Conservation (phyloP, 2,329 filamentous ascomycete species). For the Fusarium chlamydosporum region DNA sequence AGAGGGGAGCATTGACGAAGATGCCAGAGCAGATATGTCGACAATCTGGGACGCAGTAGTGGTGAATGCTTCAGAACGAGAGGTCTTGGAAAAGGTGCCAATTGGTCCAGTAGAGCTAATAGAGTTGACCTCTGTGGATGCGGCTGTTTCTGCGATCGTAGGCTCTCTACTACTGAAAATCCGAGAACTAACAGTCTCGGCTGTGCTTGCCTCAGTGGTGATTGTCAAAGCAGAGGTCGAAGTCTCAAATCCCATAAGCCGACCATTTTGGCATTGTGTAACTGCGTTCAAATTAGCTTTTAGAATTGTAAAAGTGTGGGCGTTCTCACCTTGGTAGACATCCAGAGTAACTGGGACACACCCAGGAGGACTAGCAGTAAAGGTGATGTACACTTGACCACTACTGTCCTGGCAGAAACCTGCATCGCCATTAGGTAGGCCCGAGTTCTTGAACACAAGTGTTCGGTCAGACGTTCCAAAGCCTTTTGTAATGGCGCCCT, state of each 20-base stretch:
- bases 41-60: too few relatives aligned
- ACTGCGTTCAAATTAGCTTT: background rate
- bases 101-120: too few relatives aligned
- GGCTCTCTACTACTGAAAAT: too few relatives aligned
- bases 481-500: background rate
- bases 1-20: too few relatives aligned
- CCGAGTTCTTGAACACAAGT: background rate
- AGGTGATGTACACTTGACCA: background rate
- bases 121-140: too few relatives aligned
- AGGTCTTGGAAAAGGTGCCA: too few relatives aligned
- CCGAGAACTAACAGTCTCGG: too few relatives aligned
- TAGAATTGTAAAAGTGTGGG: background rate
- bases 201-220: too few relatives aligned
- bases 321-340: background rate
- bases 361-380: background rate
- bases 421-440: background rate
- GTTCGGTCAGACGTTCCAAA: background rate
- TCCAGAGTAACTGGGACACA: background rate
- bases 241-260: background rate
- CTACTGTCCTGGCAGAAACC: background rate
- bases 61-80: too few relatives aligned
- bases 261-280: slow-evolving; percentile 1
- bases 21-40: too few relatives aligned
- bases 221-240: too few relatives aligned
- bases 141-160: too few relatives aligned